A percentile compares a stretch with the other conserved stretches of the same genome.
Evolutionary conservation across 305 asterid genomes (phyloP).

Genomic region (Fraxinus xanthoxyloides): DNA sequence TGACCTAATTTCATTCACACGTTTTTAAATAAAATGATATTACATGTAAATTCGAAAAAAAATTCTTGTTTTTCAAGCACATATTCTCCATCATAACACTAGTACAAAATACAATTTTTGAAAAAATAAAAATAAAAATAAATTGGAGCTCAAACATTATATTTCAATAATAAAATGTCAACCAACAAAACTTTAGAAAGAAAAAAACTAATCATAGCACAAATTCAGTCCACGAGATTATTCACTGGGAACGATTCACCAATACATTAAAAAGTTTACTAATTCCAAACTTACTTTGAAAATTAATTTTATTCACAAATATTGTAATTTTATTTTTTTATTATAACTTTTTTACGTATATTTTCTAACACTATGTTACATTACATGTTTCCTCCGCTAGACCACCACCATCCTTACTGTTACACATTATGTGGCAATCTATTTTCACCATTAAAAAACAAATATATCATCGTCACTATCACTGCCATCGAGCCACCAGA

Average conservation of each 20-base stretch:
- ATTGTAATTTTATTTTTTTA: too few species aligned
- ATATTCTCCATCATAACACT: too few species aligned
- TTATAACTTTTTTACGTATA: background rate
- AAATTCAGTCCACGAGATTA: background rate
- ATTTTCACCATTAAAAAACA: background rate
- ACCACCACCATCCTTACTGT: too few species aligned
- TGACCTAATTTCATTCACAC: too few species aligned
- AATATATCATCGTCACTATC: background rate
- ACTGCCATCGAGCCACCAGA: background rate
- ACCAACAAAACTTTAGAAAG: background rate
- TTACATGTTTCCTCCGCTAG: background rate
- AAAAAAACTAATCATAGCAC: background rate
- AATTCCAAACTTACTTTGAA: background rate
- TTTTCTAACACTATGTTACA: too few species aligned
- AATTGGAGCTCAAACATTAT: too few species aligned
- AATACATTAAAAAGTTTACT: background rate
- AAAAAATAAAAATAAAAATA: too few species aligned
- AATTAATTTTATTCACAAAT: background rate
- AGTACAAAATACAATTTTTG: too few species aligned
- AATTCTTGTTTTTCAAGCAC: too few species aligned
- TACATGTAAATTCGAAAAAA: too few species aligned
- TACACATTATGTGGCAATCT: too few species aligned
- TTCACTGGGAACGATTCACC: background rate
- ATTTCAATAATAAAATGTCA: background rate
- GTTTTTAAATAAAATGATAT: too few species aligned